Conservation (phyloP, 176 grass and related monocot genomes). For the Pharus latifolius region DNA sequence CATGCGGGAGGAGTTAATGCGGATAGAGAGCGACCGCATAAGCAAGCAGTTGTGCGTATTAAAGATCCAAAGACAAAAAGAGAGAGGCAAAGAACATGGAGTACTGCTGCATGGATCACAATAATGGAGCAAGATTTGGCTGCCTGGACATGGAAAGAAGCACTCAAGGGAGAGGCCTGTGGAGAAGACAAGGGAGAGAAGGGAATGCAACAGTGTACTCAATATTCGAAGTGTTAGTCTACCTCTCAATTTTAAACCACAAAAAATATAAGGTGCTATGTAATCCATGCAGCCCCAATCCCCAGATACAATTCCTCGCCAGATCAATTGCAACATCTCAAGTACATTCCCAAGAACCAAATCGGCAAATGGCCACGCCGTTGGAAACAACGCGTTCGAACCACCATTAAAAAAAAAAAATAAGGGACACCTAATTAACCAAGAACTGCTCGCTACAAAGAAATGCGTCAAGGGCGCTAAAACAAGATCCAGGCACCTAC, state of each 20-base stretch:
- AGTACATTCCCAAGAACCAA: conserved; percentile 33
- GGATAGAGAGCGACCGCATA: neutral
- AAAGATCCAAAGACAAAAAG: neutral
- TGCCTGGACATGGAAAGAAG: neutral
- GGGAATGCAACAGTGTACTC: conserved; percentile 21
- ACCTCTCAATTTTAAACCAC: neutral
- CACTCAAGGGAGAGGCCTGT: neutral
- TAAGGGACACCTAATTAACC: conserved; percentile 11
- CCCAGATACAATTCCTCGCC: conserved; percentile 4
- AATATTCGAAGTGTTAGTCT: no score
- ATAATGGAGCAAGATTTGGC: neutral
- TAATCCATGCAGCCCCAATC: conserved; percentile 31
- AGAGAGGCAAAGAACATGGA: neutral
- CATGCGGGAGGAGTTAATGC: conserved; percentile 12
- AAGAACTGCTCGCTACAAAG: conserved; percentile 14
- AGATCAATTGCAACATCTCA: neutral
- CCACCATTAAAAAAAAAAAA: neutral
- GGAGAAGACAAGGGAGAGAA: neutral
- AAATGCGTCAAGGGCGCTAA: neutral
- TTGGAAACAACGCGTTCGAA: conserved; percentile 16
- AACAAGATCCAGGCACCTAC: conserved; percentile 26
- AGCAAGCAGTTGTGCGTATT: conserved; percentile 6
- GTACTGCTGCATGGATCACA: neutral
- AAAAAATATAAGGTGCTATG: conserved; percentile 14
- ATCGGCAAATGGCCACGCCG: conserved; percentile 27